These are phyloP conservation scores for Quercus lobata DNA, from an alignment of 331 rosid genomes.

Conservation along the genomic window DNA sequence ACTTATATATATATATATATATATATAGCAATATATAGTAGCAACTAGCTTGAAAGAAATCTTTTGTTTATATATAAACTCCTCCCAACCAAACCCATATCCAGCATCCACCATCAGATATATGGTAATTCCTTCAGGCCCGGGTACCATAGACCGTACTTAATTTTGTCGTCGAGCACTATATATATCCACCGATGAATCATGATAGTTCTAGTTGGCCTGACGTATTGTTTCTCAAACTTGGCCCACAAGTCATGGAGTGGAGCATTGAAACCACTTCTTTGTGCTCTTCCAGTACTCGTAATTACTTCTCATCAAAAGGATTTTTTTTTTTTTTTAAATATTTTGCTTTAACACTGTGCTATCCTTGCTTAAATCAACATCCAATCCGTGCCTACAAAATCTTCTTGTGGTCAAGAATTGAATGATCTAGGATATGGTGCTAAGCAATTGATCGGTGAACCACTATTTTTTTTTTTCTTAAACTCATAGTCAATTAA, in stretches of 20 bases:
- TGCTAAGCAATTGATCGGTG: neutral
- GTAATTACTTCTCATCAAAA: too few relatives aligned
- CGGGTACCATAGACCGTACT: neutral
- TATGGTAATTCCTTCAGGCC: neutral
- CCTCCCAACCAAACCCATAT: too few relatives aligned
- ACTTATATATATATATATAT: too few relatives aligned
- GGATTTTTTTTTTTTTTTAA: too few relatives aligned
- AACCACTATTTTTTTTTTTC: neutral
- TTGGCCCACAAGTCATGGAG: neutral
- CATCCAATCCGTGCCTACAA: neutral
- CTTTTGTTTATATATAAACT: too few relatives aligned
- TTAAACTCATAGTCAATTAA: too few relatives aligned
- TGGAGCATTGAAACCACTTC: neutral
- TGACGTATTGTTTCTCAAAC: slow-evolving; percentile 1
- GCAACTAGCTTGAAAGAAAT: too few relatives aligned
- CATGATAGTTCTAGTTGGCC: slow-evolving; percentile 11
- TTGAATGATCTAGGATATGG: neutral
- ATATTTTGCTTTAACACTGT: neutral
- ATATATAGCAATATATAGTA: too few relatives aligned
- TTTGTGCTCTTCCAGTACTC: neutral
- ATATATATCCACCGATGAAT: neutral
- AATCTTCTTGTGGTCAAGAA: neutral
- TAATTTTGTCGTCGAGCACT: neutral
- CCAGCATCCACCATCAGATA: neutral
- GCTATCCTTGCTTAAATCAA: neutral